A percentile compares a stretch with the other conserved stretches of the same genome.
Conservation (phyloP, 176 grass and related monocot species). For the Thinopyrum elongatum region DNA sequence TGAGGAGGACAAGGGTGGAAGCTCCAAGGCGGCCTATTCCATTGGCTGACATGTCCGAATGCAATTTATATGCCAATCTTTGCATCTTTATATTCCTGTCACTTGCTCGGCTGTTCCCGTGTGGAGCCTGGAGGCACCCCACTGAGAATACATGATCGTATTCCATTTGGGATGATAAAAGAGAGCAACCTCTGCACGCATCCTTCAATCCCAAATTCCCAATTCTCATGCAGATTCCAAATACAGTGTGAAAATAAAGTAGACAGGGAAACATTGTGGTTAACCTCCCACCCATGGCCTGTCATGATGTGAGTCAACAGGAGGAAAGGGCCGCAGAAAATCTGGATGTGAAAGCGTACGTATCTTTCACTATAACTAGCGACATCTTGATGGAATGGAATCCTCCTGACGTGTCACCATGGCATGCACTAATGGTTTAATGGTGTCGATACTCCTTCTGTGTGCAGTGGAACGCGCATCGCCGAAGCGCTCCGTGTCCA, state of each 20-base stretch:
- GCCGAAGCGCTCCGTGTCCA: constrained; percentile 65
- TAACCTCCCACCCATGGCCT: neutral
- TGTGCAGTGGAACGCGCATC: constrained; percentile 54
- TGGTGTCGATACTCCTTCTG: neutral
- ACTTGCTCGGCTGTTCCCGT: neutral
- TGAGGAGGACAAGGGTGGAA: neutral
- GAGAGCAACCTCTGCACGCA: neutral
- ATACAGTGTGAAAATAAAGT: neutral
- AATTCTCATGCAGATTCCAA: constrained; percentile 33
- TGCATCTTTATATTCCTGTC: constrained; percentile 40
- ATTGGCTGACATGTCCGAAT: neutral
- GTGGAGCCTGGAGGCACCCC: neutral
- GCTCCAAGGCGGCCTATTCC: constrained; percentile 23
- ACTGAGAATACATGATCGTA: constrained; percentile 5
- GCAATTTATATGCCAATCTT: constrained; percentile 15
- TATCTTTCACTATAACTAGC: neutral
- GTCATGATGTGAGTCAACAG: constrained; percentile 4
- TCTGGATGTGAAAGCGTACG: constrained; percentile 48
- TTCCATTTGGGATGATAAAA: constrained; percentile 31
- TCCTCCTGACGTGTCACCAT: neutral
- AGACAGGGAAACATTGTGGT: neutral
- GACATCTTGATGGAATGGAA: neutral
- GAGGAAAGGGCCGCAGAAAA: constrained; percentile 40
- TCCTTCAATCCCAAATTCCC: neutral
- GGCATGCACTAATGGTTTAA: neutral